Conservation (phyloP, 495 filamentous ascomycete species). For the Aspergillus sclerotioniger region DNA sequence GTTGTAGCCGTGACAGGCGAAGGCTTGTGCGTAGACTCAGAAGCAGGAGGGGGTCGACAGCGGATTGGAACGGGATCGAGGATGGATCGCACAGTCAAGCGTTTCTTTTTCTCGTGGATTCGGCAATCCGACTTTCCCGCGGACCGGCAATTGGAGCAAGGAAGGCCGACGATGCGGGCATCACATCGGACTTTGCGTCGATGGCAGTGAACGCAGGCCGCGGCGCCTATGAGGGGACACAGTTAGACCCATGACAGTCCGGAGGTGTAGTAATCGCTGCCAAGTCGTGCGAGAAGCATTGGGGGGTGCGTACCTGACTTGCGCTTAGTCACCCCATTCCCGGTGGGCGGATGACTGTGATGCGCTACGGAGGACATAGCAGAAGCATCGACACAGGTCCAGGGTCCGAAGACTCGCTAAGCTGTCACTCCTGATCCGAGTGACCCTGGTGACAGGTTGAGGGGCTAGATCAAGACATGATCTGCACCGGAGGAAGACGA, state of each 20-base stretch:
- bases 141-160: constrained; percentile 47
- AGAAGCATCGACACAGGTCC: constrained; percentile 25
- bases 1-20: constrained; percentile 20
- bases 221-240: constrained; percentile 29
- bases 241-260: background rate
- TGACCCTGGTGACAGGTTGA: background rate
- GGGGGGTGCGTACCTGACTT: constrained; percentile 25
- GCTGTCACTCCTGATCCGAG: constrained; percentile 14
- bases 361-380: constrained; percentile 31
- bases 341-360: constrained; percentile 20
- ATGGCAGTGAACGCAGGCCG: constrained; percentile 49
- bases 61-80: constrained; percentile 50
- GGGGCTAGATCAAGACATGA: constrained; percentile 10
- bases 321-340: constrained; percentile 31
- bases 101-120: constrained; percentile 51
- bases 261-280: background rate
- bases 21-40: constrained; percentile 27
- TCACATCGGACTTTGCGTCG: constrained; percentile 51
- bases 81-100: constrained; percentile 44
- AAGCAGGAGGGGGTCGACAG: constrained; percentile 38
- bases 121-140: constrained; percentile 47
- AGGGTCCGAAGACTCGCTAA: constrained; percentile 19
- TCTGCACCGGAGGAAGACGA: background rate
- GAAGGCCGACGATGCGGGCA: constrained; percentile 43
- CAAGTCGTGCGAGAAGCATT: background rate